phyloP scores from a whole-genome alignment of 495 filamentous ascomycete genomes.

The Penicillium verhagenii region DNA sequence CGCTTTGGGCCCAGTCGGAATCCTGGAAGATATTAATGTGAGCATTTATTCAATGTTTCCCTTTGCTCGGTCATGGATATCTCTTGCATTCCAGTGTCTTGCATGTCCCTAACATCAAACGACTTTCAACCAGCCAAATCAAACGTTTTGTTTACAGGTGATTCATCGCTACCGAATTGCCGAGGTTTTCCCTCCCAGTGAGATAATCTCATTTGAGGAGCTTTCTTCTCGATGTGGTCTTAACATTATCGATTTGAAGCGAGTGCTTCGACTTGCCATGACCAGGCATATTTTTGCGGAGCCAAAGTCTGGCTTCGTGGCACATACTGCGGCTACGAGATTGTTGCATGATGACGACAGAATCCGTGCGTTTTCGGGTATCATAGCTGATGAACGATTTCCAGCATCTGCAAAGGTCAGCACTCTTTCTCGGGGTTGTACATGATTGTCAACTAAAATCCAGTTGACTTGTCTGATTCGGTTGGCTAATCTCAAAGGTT shows the following conservation, averaged over 20 bases:
- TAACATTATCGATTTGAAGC: background rate
- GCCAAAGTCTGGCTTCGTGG: background rate
- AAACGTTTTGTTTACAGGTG: no score
- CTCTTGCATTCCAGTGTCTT: no score
- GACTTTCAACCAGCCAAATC: no score
- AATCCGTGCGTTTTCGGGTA: background rate
- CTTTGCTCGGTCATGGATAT: no score
- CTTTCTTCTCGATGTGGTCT: background rate
- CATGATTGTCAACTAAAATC: no score
- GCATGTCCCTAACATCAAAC: no score
- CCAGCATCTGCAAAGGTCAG: background rate
- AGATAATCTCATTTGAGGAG: background rate
- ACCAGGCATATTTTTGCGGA: background rate
- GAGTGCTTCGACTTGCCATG: background rate
- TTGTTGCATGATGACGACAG: background rate
- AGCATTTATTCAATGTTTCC: no score
- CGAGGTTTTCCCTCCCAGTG: background rate
- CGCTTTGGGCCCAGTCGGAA: background rate
- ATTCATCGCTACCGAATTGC: no score
- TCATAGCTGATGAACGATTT: background rate
- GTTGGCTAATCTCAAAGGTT: no score
- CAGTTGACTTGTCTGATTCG: no score
- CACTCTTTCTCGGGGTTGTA: no score
- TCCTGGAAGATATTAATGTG: background rate
- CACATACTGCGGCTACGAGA: background rate